A percentile compares a stretch with the other conserved stretches of the same genome.
These are phyloP conservation scores for Penicillium sp. DNA, from an alignment of 2,329 filamentous ascomycete species.

Conservation along the genomic window DNA sequence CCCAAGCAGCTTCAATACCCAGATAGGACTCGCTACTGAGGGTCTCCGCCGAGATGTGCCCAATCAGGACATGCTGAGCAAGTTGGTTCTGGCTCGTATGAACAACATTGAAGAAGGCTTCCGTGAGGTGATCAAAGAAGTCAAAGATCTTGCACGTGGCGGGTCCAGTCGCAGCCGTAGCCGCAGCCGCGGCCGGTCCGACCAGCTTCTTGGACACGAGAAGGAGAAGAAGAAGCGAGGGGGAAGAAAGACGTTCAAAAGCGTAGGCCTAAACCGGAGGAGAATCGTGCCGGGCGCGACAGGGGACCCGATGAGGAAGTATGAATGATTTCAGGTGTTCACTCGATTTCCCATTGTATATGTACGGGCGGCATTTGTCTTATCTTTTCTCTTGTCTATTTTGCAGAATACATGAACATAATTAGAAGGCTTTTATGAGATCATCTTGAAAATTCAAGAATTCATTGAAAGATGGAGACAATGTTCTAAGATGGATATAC, in stretches of 20 bases:
- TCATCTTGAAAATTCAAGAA: no score
- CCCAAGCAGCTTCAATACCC: constrained; percentile 72
- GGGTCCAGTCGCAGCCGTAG: constrained; percentile 31
- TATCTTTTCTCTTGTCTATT: not conserved
- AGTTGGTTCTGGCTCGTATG: constrained; percentile 82
- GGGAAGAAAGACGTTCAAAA: constrained; percentile 27
- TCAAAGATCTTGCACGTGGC: constrained; percentile 57
- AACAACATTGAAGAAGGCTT: constrained; percentile 90
- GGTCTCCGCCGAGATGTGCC: constrained; percentile 47
- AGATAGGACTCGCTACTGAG: constrained; percentile 68
- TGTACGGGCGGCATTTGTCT: not conserved
- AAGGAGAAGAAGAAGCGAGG: constrained; percentile 28
- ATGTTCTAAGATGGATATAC: no score
- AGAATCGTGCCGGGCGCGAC: constrained; percentile 21
- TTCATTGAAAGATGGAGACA: no score
- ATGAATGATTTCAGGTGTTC: not conserved
- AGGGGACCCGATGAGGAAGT: not conserved
- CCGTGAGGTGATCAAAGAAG: constrained; percentile 75
- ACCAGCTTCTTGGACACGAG: constrained; percentile 25
- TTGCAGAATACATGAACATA: not conserved
- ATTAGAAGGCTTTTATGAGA: not conserved
- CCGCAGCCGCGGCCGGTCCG: constrained; percentile 26
- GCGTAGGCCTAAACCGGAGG: constrained; percentile 8
- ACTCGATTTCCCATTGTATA: not conserved
- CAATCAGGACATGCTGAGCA: constrained; percentile 65